Percentiles rank a stretch among this genome's conserved stretches.
These are phyloP conservation scores for Chytriomyces sp. DNA, from an alignment of 192 early-diverging fungal species.

Conservation along the genomic window DNA sequence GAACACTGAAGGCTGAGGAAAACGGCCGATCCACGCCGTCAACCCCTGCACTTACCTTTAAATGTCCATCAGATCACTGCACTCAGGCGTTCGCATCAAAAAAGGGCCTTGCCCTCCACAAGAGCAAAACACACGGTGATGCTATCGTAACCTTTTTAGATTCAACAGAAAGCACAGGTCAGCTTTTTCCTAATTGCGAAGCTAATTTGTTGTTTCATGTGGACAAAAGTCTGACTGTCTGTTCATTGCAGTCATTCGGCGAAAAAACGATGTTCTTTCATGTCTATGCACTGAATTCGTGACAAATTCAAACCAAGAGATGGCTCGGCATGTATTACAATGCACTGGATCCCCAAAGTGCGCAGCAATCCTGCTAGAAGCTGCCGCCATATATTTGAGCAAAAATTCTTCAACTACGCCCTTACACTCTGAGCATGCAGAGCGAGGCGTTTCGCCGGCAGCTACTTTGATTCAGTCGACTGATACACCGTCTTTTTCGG, in stretches of 20 bases:
- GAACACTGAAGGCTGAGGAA: neutral
- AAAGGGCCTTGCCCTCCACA: neutral
- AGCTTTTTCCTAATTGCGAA: neutral
- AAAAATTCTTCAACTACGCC: too few species aligned
- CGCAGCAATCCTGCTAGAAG: too few species aligned
- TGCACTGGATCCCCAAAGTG: too few species aligned
- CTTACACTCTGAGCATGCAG: too few species aligned
- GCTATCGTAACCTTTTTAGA: neutral
- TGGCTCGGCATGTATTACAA: too few species aligned
- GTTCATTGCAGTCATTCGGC: neutral
- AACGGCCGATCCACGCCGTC: neutral
- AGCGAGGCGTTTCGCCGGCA: too few species aligned
- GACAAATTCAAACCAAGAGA: too few species aligned
- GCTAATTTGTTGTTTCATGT: neutral
- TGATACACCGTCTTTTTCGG: too few species aligned
- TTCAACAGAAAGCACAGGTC: neutral
- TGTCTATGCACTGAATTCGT: neutral
- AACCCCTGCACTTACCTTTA: neutral
- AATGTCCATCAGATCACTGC: neutral
- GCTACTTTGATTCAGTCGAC: too few species aligned
- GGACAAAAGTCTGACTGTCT: neutral
- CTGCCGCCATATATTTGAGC: too few species aligned
- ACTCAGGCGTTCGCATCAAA: neutral
- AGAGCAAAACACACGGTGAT: conserved; percentile 6
- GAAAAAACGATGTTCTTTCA: neutral